Percentiles rank a stretch among this genome's conserved stretches.
Evolutionary conservation across 768 basidiomycete genomes (phyloP).

Genomic region (Leucocoprinus leucothites): DNA sequence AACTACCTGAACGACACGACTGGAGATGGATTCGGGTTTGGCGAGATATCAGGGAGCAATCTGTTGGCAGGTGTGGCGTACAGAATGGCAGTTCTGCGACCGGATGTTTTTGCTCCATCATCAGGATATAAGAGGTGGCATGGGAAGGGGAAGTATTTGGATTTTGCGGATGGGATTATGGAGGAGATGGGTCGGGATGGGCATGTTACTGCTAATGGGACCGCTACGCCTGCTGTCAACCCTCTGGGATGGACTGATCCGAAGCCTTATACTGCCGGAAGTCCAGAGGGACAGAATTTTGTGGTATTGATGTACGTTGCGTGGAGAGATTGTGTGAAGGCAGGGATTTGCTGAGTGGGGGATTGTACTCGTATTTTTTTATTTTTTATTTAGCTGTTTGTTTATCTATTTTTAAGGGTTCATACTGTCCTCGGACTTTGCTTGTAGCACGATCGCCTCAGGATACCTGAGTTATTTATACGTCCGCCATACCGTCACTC

Average conservation of each 20-base stretch:
- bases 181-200: constrained; percentile 18
- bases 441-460: too few species aligned
- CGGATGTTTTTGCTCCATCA: constrained; percentile 21
- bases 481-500: too few species aligned
- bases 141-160: constrained; percentile 22
- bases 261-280: constrained; percentile 30
- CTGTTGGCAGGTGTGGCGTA: constrained; percentile 38
- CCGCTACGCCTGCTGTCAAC: constrained; percentile 35
- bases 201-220: constrained; percentile 28
- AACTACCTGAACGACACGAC: constrained; percentile 36
- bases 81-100: constrained; percentile 36
- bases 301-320: constrained; percentile 38
- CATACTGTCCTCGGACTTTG: too few species aligned
- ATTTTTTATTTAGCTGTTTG: neutral
- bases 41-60: constrained; percentile 41
- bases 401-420: neutral
- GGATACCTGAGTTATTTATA: too few species aligned
- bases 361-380: neutral
- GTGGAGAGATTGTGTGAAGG: constrained; percentile 37
- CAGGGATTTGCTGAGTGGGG: constrained; percentile 17
- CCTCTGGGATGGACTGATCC: constrained; percentile 36
- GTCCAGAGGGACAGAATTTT: constrained; percentile 40
- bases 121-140: neutral
- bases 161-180: constrained; percentile 35
- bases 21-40: constrained; percentile 31